Conservation (phyloP, 1,284 basidiomycete genomes). For the Leccinum subatratum region DNA sequence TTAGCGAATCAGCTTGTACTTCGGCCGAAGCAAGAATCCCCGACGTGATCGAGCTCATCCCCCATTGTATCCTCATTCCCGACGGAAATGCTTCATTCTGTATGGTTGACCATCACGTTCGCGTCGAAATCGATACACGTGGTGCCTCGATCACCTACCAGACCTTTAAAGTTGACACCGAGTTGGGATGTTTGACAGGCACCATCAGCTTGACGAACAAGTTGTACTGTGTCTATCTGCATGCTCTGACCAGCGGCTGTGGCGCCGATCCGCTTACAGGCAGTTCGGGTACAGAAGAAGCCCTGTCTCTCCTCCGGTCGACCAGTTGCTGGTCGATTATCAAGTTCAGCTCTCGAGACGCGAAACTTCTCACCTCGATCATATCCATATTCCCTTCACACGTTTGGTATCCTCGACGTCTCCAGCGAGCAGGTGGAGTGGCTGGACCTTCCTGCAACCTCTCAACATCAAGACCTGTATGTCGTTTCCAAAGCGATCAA, state of each 20-base stretch:
- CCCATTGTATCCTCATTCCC: neutral
- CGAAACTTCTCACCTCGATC: conserved; percentile 34
- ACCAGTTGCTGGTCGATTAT: conserved; percentile 39
- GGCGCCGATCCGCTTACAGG: conserved; percentile 44
- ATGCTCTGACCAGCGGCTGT: conserved; percentile 40
- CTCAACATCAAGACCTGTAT: conserved; percentile 36
- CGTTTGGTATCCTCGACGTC: conserved; percentile 38
- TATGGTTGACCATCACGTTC: conserved; percentile 26
- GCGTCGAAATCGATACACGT: conserved; percentile 22
- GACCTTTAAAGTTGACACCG: conserved; percentile 38
- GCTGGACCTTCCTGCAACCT: conserved; percentile 16
- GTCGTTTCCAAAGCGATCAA: conserved; percentile 28
- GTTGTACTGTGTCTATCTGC: conserved; percentile 42
- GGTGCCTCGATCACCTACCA: conserved; percentile 26
- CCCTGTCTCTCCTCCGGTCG: conserved; percentile 37
- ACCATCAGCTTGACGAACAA: conserved; percentile 32
- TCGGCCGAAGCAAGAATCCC: neutral
- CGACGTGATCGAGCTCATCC: neutral
- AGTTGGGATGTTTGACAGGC: conserved; percentile 38
- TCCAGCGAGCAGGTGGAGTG: conserved; percentile 27
- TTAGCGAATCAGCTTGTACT: conserved; percentile 4
- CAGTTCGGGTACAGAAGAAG: conserved; percentile 44
- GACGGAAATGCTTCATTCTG: conserved; percentile 21
- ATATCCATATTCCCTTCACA: conserved; percentile 33
- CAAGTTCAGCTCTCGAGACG: conserved; percentile 30